Evolutionary conservation across 768 basidiomycete species (phyloP).

Genomic region (Auriscalpium orientale): DNA sequence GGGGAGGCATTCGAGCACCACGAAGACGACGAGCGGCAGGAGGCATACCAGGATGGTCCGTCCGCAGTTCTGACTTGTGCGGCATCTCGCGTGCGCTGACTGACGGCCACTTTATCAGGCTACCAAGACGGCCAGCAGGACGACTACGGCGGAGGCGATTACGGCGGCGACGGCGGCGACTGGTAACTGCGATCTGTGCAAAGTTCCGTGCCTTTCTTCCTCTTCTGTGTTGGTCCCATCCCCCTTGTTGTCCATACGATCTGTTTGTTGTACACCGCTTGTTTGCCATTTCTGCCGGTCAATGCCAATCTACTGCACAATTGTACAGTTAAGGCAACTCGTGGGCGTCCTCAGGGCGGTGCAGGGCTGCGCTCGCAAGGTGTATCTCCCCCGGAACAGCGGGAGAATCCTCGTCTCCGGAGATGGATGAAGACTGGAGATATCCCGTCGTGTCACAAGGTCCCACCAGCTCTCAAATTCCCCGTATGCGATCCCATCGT

Average conservation of each 20-base stretch:
- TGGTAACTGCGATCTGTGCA: conserved; percentile 11
- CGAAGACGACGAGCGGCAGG: conserved; percentile 24
- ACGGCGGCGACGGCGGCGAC: conserved; percentile 15
- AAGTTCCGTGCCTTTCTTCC: background rate
- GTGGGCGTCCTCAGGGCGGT: background rate
- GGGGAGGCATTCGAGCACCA: conserved; percentile 42
- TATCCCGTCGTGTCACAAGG: background rate
- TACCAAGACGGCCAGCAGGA: conserved; percentile 20
- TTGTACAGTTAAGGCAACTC: conserved; percentile 3
- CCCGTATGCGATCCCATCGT: too few relatives aligned
- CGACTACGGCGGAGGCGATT: conserved; percentile 1
- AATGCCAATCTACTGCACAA: conserved; percentile 19
- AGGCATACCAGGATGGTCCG: conserved; percentile 31
- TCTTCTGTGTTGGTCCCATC: background rate
- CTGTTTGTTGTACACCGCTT: background rate
- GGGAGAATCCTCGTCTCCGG: background rate
- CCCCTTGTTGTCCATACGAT: background rate
- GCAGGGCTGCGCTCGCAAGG: background rate
- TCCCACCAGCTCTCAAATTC: too few relatives aligned
- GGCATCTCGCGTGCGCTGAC: conserved; percentile 5
- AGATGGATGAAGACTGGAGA: background rate
- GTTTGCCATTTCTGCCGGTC: background rate
- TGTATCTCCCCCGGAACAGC: background rate
- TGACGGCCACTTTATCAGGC: conserved; percentile 17
- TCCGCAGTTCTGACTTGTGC: background rate